Evolutionary conservation across 352 stramenopile genomes (phyloP), one percentile per base, ranked within the genome.

Genomic region (Phytophthora aleatoria): DNA sequence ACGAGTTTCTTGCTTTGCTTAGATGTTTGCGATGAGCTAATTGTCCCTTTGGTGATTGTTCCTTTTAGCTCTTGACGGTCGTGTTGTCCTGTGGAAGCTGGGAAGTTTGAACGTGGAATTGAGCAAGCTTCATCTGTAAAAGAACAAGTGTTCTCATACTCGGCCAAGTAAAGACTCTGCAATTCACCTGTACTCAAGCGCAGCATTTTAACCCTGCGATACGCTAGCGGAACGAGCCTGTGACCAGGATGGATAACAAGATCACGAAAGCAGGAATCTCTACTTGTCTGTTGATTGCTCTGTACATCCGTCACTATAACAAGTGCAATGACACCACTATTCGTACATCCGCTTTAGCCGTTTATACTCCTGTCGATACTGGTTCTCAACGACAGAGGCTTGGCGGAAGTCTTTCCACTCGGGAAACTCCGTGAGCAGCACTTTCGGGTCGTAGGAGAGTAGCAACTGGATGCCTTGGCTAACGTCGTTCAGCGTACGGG

Each of bases 341-440:
- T 94, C 88, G 73, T 98, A 98, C 63, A 98, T 71, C 39, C 59
- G 67, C 64, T 97, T 97, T 69, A 98, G 94, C 12, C 92, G 85
- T 62, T 85, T 79, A 66, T 97, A 97, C 60, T 98, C 90, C 56
- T 93, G 87, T 24, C 91, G 81, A 70, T 89, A 96, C 54, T 90
- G 64, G 67, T 91, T 89, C 69, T 98, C 95, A 51, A 97, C 83
- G 27, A 90, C 71, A 8, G 91, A 97, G 12, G 92, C 96, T 33
- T 96, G 74, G 15, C 87, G 83, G 39, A 98, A 93, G 50, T 90
- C 90, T 57, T 81, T 78, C 81, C 92, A 95, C 57, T 93, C 89
- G 0, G 84, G 69, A 26, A 98, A 90, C 55, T 95, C 85, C 10
- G 89, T 77, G 20, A 96, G 77, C 49, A 98, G 72, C 57, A 89